Conservation (phyloP, 1,139 yeast genomes). For the Suhomyces anneliseae region DNA sequence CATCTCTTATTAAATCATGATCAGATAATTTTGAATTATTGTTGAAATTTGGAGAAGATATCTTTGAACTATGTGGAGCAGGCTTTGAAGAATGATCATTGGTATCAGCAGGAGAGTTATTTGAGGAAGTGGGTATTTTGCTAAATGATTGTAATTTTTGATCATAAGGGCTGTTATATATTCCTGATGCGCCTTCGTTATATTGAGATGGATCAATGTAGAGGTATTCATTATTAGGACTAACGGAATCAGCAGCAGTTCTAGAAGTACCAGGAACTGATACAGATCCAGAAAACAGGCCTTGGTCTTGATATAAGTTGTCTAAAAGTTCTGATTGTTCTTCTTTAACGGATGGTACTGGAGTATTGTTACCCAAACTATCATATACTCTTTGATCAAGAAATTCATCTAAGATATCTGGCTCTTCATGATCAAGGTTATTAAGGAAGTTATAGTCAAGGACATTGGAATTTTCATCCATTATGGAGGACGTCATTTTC, state of each 20-base stretch:
- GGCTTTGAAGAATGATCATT: no score
- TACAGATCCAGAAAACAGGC: not conserved
- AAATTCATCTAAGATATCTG: constrained; percentile 54
- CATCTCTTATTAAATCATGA: constrained; percentile 52
- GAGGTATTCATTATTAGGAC: constrained; percentile 23
- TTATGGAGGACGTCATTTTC: constrained; percentile 17
- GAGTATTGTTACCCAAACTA: constrained; percentile 29
- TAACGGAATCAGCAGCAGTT: not conserved
- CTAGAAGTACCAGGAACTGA: not conserved
- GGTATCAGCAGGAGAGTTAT: not conserved
- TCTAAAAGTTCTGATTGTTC: constrained; percentile 16
- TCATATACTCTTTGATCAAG: constrained; percentile 58
- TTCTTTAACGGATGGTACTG: constrained; percentile 13
- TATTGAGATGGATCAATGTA: constrained; percentile 22
- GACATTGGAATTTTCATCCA: constrained; percentile 15
- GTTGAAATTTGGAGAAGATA: not conserved
- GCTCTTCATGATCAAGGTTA: constrained; percentile 27
- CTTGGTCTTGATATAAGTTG: not conserved
- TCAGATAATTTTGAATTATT: constrained; percentile 22
- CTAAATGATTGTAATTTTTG: not conserved
- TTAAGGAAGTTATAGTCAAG: constrained; percentile 18
- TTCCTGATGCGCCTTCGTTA: constrained; percentile 11
- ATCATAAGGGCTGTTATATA: constrained; percentile 19
- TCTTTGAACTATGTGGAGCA: no score
- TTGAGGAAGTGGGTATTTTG: not conserved